These are phyloP conservation scores for Xerophyta viscosa DNA, from an alignment of 106 monocot species.

Conservation along the genomic window DNA sequence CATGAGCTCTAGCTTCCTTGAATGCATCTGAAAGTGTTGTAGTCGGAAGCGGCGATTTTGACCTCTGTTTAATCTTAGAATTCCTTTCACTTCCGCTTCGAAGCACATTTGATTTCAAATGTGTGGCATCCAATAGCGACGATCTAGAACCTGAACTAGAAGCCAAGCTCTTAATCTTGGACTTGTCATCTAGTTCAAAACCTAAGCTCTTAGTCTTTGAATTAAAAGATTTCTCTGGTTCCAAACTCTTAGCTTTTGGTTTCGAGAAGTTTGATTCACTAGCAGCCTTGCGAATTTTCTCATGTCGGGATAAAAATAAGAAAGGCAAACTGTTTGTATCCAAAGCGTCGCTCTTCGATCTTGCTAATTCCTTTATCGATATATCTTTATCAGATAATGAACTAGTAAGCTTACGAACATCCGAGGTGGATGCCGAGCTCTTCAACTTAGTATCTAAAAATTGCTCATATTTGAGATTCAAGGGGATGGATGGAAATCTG, in stretches of 20 bases:
- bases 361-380: not conserved
- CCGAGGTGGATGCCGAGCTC: not conserved
- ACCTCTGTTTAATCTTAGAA: conserved; percentile 27
- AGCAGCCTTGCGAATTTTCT: not conserved
- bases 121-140: not conserved
- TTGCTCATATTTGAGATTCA: not conserved
- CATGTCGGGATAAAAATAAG: not conserved
- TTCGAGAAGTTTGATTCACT: not conserved
- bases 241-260: too few relatives aligned
- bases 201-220: too few relatives aligned
- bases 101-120: conserved; percentile 3
- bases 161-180: not conserved
- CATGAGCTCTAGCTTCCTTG: conserved; percentile 35
- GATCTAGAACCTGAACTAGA: not conserved
- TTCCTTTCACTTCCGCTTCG: not conserved
- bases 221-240: too few relatives aligned
- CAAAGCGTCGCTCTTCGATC: not conserved
- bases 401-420: not conserved
- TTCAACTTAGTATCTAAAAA: conserved; percentile 2
- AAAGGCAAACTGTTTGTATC: conserved; percentile 14
- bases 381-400: conserved; percentile 3
- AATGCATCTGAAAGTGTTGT: conserved; percentile 35
- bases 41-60: conserved; percentile 40
- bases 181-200: not conserved
- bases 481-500: conserved; percentile 13